Conservation (phyloP, 257 asterid genomes). For the Ilex aquifolium region DNA sequence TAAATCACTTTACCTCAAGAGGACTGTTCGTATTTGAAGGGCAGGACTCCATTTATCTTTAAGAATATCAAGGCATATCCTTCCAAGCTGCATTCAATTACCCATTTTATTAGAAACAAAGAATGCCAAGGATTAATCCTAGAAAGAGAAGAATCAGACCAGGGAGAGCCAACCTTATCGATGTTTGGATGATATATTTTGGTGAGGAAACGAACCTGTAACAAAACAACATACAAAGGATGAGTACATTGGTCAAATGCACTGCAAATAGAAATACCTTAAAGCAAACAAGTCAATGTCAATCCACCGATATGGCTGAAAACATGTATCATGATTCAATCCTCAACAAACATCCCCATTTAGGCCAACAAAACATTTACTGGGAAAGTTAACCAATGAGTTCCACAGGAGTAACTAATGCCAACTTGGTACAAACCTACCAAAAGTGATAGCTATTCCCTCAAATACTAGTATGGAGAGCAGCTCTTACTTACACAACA, state of each 20-base stretch:
- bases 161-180: constrained; percentile 65
- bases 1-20: constrained; percentile 55
- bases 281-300: not conserved
- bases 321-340: too few species aligned
- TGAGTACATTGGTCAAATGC: constrained; percentile 12
- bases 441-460: too few species aligned
- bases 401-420: too few species aligned
- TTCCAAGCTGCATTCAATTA: constrained; percentile 73
- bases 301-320: too few species aligned
- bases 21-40: constrained; percentile 98
- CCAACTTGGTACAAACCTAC: too few species aligned
- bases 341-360: too few species aligned
- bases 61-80: constrained; percentile 96
- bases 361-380: too few species aligned
- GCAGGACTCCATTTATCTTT: constrained; percentile 99
- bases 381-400: too few species aligned
- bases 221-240: constrained; percentile 6
- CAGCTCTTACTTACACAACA: too few species aligned
- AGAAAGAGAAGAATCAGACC: constrained; percentile 9
- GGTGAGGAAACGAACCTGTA: constrained; percentile 98
- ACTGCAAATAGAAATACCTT: not conserved
- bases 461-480: too few species aligned
- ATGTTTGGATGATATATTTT: constrained; percentile 99
- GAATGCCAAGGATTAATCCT: not conserved
- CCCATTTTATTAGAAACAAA: constrained; percentile 11